Evolutionary conservation across 305 asterid species (phyloP).

Genomic region (Fraxinus paxiana): DNA sequence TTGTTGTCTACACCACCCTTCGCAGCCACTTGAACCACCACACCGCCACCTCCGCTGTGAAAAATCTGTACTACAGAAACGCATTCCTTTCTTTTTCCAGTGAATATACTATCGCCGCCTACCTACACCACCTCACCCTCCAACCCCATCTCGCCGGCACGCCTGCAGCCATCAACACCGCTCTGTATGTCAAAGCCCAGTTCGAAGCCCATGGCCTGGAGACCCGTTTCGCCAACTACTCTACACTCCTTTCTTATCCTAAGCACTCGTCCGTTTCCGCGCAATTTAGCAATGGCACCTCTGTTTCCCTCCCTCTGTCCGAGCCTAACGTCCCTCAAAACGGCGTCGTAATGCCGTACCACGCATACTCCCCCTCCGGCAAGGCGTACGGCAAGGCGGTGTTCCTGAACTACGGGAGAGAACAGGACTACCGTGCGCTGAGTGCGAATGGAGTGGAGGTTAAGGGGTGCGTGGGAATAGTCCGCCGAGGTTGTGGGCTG

Average conservation of each 20-base stretch:
- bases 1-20: conserved; percentile 38
- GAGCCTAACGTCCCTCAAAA: conserved; percentile 43
- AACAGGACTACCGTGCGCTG: conserved; percentile 57
- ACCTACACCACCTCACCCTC: conserved; percentile 83
- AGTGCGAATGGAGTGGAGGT: conserved; percentile 48
- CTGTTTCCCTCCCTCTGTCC: conserved; percentile 33
- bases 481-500: conserved; percentile 66
- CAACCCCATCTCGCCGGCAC: conserved; percentile 96
- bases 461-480: conserved; percentile 68
- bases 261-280: conserved; percentile 50
- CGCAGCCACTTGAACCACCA: conserved; percentile 31
- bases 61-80: conserved; percentile 27
- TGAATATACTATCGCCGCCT: conserved; percentile 67
- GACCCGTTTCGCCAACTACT: conserved; percentile 52
- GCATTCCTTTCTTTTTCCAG: conserved; percentile 59
- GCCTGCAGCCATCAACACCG: conserved; percentile 49
- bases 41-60: conserved; percentile 14
- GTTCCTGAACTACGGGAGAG: conserved; percentile 75
- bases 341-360: conserved; percentile 68
- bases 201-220: conserved; percentile 51
- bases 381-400: conserved; percentile 58
- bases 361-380: conserved; percentile 90
- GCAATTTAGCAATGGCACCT: conserved; percentile 44
- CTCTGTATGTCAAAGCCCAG: conserved; percentile 57
- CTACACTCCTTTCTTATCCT: conserved; percentile 76